phyloP scores from a whole-genome alignment of 148 eudicot species.

The Cornus suecica region DNA sequence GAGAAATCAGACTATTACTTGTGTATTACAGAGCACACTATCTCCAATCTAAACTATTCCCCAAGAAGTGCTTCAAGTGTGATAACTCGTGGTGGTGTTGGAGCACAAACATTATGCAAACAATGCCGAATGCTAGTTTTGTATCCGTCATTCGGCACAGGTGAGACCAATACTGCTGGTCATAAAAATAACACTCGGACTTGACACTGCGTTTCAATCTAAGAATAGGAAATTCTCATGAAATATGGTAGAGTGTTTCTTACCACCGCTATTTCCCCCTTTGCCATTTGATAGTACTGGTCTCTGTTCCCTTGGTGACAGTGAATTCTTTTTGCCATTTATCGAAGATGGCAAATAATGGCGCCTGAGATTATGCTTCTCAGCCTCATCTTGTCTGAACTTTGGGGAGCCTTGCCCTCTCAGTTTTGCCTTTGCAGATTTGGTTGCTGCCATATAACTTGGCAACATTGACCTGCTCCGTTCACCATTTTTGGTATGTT shows the following conservation, averaged over 20 bases:
- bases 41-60: not conserved
- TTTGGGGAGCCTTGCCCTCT: constrained; percentile 55
- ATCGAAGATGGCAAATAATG: constrained; percentile 50
- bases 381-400: constrained; percentile 36
- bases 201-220: not conserved
- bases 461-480: constrained; percentile 44
- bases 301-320: constrained; percentile 48
- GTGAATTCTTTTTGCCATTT: constrained; percentile 40
- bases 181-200: not conserved
- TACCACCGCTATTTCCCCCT: constrained; percentile 46
- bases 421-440: constrained; percentile 60
- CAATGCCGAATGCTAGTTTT: too few relatives aligned
- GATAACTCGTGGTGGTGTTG: too few relatives aligned
- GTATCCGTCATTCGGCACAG: too few relatives aligned
- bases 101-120: too few relatives aligned
- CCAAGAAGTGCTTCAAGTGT: not conserved
- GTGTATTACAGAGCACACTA: not conserved
- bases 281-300: constrained; percentile 42
- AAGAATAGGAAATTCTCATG: not conserved
- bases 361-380: constrained; percentile 40
- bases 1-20: not conserved
- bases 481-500: constrained; percentile 37
- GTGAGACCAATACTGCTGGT: too few relatives aligned
- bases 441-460: constrained; percentile 59
- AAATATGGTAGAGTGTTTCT: constrained; percentile 5